phyloP scores from a whole-genome alignment of 495 filamentous ascomycete genomes.

The Aspergillus diversus region DNA sequence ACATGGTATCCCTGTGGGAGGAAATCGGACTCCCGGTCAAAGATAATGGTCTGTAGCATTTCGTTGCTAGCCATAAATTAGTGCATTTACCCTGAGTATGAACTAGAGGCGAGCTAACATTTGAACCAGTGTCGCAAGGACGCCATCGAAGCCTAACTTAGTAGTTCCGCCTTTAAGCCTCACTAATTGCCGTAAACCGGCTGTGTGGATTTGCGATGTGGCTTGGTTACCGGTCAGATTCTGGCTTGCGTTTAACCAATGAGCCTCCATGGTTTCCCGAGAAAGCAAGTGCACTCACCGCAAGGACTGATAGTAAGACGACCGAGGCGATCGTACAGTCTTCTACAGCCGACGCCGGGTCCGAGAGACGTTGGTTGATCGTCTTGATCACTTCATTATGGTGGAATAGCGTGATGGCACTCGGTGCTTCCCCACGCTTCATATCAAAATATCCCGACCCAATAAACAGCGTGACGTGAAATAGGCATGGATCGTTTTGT shows the following conservation, averaged over 20 bases:
- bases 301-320: conserved; percentile 5
- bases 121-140: background rate
- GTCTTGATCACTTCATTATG: conserved; percentile 3
- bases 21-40: background rate
- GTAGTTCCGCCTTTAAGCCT: background rate
- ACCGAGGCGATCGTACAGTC: conserved; percentile 12
- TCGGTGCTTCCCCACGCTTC: background rate
- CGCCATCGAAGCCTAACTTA: background rate
- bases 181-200: background rate
- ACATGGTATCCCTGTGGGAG: background rate
- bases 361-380: conserved; percentile 11
- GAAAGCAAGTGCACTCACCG: background rate
- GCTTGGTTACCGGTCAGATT: conserved; percentile 12
- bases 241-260: background rate
- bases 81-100: background rate
- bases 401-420: conserved; percentile 14
- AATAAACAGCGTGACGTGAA: conserved; percentile 14
- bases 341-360: background rate
- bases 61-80: background rate
- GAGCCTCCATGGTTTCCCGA: background rate
- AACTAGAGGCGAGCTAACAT: background rate
- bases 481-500: conserved; percentile 14
- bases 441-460: conserved; percentile 14
- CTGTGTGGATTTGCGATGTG: background rate
- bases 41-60: conserved; percentile 10